These are phyloP conservation scores for Yamagishiella unicocca DNA, from an alignment of 139 green algal genomes.

Conservation along the genomic window DNA sequence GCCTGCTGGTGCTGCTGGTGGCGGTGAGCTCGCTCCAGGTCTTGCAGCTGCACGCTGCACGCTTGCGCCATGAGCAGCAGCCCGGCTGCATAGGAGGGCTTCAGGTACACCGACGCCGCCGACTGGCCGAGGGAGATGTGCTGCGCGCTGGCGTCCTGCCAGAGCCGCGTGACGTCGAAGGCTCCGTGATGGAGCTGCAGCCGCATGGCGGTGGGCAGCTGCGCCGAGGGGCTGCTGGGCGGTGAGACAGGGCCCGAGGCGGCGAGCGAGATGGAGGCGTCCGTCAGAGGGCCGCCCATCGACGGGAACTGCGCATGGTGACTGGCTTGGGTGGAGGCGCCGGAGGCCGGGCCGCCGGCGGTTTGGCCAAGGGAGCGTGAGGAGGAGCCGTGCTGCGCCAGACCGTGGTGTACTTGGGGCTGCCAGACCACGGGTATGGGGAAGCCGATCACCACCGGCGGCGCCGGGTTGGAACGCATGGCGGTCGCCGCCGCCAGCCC, in stretches of 20 bases:
- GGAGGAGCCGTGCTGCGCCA: neutral
- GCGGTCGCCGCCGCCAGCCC: neutral
- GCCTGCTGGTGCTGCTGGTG: neutral
- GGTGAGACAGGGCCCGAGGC: neutral
- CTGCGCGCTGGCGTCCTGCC: slow-evolving; percentile 34
- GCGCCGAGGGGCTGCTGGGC: neutral
- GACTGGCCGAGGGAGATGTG: neutral
- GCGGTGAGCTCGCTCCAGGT: neutral
- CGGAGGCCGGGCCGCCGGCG: neutral
- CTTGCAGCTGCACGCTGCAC: slow-evolving; percentile 21
- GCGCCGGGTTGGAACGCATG: neutral
- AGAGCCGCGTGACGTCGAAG: slow-evolving; percentile 38
- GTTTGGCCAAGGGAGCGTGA: neutral
- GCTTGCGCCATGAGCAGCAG: slow-evolving; percentile 45
- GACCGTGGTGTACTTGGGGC: neutral
- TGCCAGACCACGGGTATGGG: slow-evolving; percentile 47
- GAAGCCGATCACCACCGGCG: slow-evolving; percentile 31
- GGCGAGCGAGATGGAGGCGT: neutral
- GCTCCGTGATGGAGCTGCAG: slow-evolving; percentile 46
- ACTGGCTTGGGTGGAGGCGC: neutral
- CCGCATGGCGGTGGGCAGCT: neutral
- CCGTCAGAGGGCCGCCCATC: neutral
- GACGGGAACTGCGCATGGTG: neutral
- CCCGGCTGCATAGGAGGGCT: slow-evolving; percentile 23
- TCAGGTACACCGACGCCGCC: slow-evolving; percentile 28